Evolutionary conservation across 1,139 yeast species (phyloP).

Genomic region (Yamadazyma pseudoaaseri): DNA sequence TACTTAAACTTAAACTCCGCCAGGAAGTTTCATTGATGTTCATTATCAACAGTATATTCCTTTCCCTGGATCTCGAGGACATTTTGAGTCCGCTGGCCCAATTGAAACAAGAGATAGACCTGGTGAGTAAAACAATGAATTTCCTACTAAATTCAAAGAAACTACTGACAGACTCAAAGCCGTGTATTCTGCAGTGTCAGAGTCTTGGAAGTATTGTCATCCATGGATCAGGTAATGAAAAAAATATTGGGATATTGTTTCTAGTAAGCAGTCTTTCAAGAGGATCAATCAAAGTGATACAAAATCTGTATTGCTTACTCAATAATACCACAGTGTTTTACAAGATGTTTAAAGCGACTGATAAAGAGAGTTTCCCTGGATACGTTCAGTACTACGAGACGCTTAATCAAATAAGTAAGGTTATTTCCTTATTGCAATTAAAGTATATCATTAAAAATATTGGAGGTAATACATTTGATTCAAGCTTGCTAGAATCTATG

Average conservation of each 20-base stretch:
- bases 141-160: background rate
- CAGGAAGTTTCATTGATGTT: constrained; percentile 36
- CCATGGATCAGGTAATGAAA: constrained; percentile 36
- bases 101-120: constrained; percentile 4
- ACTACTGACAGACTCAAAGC: no score
- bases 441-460: constrained; percentile 18
- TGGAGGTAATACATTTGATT: constrained; percentile 13
- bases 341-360: constrained; percentile 14
- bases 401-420: constrained; percentile 17
- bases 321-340: constrained; percentile 14
- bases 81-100: constrained; percentile 18
- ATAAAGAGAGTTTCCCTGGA: constrained; percentile 18
- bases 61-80: constrained; percentile 20
- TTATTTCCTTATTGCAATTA: constrained; percentile 20
- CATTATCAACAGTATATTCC: constrained; percentile 26
- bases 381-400: constrained; percentile 18
- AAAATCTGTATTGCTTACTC: constrained; percentile 5
- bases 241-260: constrained; percentile 15
- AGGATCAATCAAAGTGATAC: constrained; percentile 6
- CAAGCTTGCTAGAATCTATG: constrained; percentile 3
- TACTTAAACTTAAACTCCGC: constrained; percentile 12
- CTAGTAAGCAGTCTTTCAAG: constrained; percentile 7
- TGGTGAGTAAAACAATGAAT: constrained; percentile 4
- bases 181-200: constrained; percentile 13
- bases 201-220: constrained; percentile 26